Evolutionary conservation across 2,329 filamentous ascomycete genomes (phyloP), one percentile per base, ranked within the genome.

Genomic region (Calonectria hongkongensis): DNA sequence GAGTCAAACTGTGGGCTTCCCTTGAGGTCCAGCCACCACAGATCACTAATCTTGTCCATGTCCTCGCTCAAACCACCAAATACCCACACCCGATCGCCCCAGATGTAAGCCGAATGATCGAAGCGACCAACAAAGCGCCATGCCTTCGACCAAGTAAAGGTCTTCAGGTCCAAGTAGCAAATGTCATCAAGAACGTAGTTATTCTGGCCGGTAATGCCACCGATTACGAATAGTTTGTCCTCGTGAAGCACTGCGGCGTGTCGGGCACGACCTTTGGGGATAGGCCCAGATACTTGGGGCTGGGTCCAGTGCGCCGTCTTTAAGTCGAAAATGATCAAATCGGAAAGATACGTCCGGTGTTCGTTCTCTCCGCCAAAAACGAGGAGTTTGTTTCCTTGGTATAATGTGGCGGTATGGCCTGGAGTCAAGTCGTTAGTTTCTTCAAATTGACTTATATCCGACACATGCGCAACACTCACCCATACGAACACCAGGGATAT

Each of bases 361-460:
- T 99, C 97, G 84, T 99, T 99, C 86, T 99, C 97, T 76, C 97
- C 97, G 70, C 97, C 97, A 82, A 98, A 99, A 2, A 99, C 95
- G 2, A 99, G 89, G n/a, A 99, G 88, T 84, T 98, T 98, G 84
- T 96, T 94, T 73, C 95, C 95, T 85, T 97, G 92, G 87, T 98
- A 98, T 0, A 99, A 89, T 41, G 95, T 98, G 33, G 97, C 96
- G 54, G 97, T 98, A 82, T 99, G 97, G 39, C 96, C 95, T 97
- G 30, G 28, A 28, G 36, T 41, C 21, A 30, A 51, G 75, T 65
- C 72, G 71, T 75, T 64, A 75, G 56, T 18, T 16, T 41, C 15
- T n/a, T 56, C 30, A 65, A n/a, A 16, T 2, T 33, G 28, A 72
- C 43, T 27, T 48, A 56, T 9, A 68, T 18, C 16, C n/a, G 25